Evolutionary conservation across 225 moss, liverwort and hornwort genomes (phyloP), one percentile per base, ranked within the genome.

Genomic region (Bryoerythrophyllum caledonicum): DNA sequence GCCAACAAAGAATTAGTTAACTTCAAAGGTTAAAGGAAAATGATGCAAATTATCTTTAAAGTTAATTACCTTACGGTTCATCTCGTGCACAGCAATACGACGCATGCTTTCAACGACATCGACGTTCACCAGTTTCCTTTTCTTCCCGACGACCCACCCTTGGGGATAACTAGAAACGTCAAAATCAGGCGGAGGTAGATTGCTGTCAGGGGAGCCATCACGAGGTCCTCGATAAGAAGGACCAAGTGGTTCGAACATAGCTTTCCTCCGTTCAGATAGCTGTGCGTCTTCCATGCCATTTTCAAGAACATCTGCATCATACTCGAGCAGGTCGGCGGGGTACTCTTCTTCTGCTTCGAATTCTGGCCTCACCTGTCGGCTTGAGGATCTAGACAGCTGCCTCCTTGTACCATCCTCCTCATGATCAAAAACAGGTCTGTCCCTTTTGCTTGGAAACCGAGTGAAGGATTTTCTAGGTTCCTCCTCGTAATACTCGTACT

Each of bases 81-180:
- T 99, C 85, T 99, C 97, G 62, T 99, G 97, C 9, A 99, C 97
- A 27, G 97, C 97, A 73, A 99, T 93, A 67, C 95, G 94, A 66
- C 97, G 95, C 97, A 99, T 99, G 89, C 95, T 95, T 86, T 99
- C 97, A 59, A 99, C 97, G 38, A 95, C 97, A 81, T 99, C 97
- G 64, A 99, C 95, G 75, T 99, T 99, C 70, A 99, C 97, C 77
- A 99, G 88, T 81, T 99, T 99, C 79, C 97, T 89, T 80, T 93
- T 99, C 60, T 99, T 99, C 40, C 97, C 97, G 57, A 99, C 94
- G 46, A 99, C 97, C 97, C 97, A 99, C 35, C 94, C 97, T 71
- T 89, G 90, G 57, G 97, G 97, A 80, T 99, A 95, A 46, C 91
- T 76, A 17, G 93, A 89, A 52, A 82, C 56, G 71, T 99, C 97